Percentiles rank a stretch among this genome's conserved stretches.
phyloP scores from a whole-genome alignment of 2,329 filamentous ascomycete genomes.

The Talaromyces verruculosus region DNA sequence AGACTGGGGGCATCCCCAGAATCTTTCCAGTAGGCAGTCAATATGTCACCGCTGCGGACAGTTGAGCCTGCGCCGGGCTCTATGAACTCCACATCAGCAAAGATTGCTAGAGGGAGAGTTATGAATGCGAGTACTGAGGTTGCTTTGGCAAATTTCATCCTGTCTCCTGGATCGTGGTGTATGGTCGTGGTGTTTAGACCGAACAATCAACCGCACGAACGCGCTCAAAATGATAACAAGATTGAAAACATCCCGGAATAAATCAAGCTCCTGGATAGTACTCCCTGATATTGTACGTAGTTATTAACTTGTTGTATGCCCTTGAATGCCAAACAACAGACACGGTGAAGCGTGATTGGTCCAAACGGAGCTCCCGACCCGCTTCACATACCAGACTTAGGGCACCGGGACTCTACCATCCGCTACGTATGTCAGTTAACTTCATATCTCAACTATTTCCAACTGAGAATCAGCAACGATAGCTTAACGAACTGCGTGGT shows the following conservation, averaged over 20 bases:
- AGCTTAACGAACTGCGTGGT: neutral
- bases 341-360: constrained; percentile 4
- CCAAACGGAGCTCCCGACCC: constrained; percentile 4
- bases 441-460: neutral
- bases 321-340: constrained; percentile 20
- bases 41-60: constrained; percentile 50
- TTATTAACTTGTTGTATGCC: constrained; percentile 2
- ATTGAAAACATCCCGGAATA: neutral
- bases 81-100: constrained; percentile 57
- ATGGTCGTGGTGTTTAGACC: neutral
- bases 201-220: neutral
- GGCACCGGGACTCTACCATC: constrained; percentile 10
- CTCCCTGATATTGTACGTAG: neutral
- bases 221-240: neutral
- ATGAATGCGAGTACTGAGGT: constrained; percentile 34
- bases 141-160: constrained; percentile 31
- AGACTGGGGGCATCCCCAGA: constrained; percentile 52
- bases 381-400: constrained; percentile 19
- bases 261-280: neutral
- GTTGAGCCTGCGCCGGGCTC: constrained; percentile 53
- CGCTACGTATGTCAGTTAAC: neutral
- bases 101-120: constrained; percentile 43
- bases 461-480: neutral
- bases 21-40: constrained; percentile 60
- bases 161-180: constrained; percentile 9